Base-by-base conservation (phyloP, 805 yeast species). In the Spathaspora passalidarum region DNA sequence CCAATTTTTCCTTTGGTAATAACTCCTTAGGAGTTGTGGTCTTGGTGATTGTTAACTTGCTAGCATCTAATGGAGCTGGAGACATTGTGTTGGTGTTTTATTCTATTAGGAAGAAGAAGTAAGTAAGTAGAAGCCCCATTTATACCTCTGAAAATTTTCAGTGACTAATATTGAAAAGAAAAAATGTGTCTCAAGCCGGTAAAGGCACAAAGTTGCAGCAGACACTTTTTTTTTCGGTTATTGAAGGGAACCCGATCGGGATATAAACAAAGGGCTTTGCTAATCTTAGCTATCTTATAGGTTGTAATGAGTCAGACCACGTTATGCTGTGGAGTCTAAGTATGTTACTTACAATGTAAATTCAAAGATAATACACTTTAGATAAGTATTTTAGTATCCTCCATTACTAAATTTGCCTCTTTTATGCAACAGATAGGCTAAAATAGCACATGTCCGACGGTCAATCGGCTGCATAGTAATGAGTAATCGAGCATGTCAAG, bases 1-100 rank as follows among this genome's bases (percentile, higher is more conserved):
- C 67, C 56, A 72, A 66, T 45, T 69, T 57, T 23, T 69, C 72
- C 39, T 69, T 68, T 5, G 75, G 68, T 32, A 67, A 55, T 50
- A 62, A 66, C 3, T 52, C 55, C 49, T 62, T 63, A 2, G 76
- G 76, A 2, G 62, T 55, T 21, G 65, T 57, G 46, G 75, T 70
- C 49, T 65, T 68, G 34, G 58, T 59, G 46, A 72, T 64, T 37
- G 60, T 54, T 48, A 70, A 57, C 49, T 66, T 68, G 39, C 66
- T 55, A 5, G 76, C 64, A 52, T 72, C 75, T 51, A 72, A 63
- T 9, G 65, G 56, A 20, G 67, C 66, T 20, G 23, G n/a, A 10
- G 32, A 16, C 17, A 16, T 9, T 16, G 17, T 39, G 4, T 38
- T 14, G 29, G 18, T 20, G 20, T 11, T 34, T 34, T 16, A 14